Evolutionary conservation across 106 monocot species (phyloP).

Genomic region (Apostasia ramifera): DNA sequence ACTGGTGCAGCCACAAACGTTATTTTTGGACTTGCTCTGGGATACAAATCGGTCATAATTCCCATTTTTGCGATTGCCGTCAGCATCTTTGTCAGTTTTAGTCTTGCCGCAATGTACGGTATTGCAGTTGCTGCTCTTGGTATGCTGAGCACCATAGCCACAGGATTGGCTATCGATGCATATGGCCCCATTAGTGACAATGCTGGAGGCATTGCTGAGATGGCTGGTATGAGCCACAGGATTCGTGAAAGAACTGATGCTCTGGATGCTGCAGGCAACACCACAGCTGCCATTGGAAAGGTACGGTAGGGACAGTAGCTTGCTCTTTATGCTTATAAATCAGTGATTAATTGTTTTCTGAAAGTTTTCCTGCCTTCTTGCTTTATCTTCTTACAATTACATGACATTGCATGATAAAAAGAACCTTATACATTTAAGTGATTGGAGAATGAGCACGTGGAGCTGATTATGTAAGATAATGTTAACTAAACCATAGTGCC

Average conservation of each 20-base stretch:
- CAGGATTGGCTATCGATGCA: conserved; percentile 63
- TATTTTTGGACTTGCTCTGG: conserved; percentile 68
- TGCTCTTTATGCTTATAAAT: no score
- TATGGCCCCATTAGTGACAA: conserved; percentile 82
- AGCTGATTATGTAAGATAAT: no score
- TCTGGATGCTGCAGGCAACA: conserved; percentile 82
- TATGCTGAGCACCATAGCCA: conserved; percentile 69
- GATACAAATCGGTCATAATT: conserved; percentile 73
- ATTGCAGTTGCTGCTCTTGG: conserved; percentile 73
- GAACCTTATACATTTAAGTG: no score
- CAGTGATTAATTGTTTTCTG: no score
- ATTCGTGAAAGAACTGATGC: conserved; percentile 89
- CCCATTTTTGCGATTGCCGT: conserved; percentile 68
- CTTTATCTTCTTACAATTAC: no score
- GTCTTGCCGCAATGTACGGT: conserved; percentile 65
- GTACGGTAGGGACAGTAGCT: conserved; percentile 10
- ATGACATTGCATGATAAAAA: no score
- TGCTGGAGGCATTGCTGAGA: conserved; percentile 96
- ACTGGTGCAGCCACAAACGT: conserved; percentile 71
- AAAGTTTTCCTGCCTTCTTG: no score
- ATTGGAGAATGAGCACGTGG: no score
- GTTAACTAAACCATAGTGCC: no score
- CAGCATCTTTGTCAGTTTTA: conserved; percentile 70
- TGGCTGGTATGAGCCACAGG: conserved; percentile 83
- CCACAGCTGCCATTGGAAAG: conserved; percentile 90